phyloP scores from a whole-genome alignment of 306 rosid genomes.

The Castanea mollissima region DNA sequence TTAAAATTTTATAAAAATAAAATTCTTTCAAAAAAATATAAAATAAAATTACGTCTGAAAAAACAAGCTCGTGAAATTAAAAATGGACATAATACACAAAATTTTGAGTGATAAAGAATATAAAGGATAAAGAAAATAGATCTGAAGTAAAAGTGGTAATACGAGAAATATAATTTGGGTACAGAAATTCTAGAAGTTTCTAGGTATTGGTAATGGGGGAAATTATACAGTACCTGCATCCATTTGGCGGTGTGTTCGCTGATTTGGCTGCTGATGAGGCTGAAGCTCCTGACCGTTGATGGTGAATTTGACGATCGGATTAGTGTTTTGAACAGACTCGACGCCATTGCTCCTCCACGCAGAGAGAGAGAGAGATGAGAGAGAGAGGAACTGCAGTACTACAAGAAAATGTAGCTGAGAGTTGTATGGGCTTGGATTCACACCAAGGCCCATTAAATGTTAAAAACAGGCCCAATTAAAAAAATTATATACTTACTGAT shows the following conservation, averaged over 20 bases:
- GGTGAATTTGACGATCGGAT: conserved; percentile 45
- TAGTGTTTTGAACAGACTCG: conserved; percentile 61
- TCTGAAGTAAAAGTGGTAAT: neutral
- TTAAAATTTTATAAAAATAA: neutral
- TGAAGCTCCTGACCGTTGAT: conserved; percentile 42
- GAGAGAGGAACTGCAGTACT: neutral
- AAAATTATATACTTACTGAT: no score
- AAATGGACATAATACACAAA: no score
- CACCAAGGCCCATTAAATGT: neutral
- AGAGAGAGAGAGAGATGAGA: neutral
- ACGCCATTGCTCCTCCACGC: conserved; percentile 51
- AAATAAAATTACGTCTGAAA: neutral
- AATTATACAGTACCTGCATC: conserved; percentile 64
- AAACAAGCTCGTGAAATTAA: neutral
- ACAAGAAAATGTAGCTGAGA: neutral
- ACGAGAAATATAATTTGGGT: neutral
- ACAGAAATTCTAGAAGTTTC: neutral
- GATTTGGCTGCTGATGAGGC: conserved; percentile 56
- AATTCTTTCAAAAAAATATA: no score
- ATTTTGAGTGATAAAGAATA: neutral
- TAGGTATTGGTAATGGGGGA: neutral
- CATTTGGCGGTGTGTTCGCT: conserved; percentile 75
- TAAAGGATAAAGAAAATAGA: neutral
- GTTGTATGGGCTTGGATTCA: neutral
- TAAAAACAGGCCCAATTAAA: no score